phyloP scores from a whole-genome alignment of 441 rosid species.

The Mallotus repandus region DNA sequence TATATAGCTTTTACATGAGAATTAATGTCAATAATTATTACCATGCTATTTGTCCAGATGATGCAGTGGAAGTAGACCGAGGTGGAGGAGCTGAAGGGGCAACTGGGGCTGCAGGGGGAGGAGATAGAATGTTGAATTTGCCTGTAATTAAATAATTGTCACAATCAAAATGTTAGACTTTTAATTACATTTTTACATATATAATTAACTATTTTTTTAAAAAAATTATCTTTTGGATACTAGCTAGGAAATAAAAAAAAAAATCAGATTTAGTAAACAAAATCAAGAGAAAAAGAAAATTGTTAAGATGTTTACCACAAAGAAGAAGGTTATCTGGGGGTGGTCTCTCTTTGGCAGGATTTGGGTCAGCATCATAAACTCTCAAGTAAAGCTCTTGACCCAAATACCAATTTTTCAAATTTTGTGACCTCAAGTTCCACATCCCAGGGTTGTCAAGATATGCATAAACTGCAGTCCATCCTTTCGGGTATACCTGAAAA shows the following conservation, averaged over 20 bases:
- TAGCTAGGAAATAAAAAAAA: no score
- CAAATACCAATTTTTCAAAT: conserved; percentile 60
- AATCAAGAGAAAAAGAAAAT: neutral
- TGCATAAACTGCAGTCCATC: conserved; percentile 67
- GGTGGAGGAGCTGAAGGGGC: conserved; percentile 23
- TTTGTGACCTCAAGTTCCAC: conserved; percentile 82
- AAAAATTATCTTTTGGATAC: no score
- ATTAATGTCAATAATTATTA: conserved; percentile 1
- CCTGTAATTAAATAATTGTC: conserved; percentile 23
- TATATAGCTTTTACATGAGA: no score
- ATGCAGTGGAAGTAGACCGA: conserved; percentile 11
- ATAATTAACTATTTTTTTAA: no score
- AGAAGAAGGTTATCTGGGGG: conserved; percentile 55
- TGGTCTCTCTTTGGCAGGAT: conserved; percentile 58
- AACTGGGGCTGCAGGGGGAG: conserved; percentile 22
- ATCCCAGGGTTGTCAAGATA: conserved; percentile 74
- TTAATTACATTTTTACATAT: no score
- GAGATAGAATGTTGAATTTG: conserved; percentile 19
- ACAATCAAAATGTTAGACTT: neutral
- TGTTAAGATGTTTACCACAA: conserved; percentile 34
- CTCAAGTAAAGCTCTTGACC: conserved; percentile 77
- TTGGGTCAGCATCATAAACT: conserved; percentile 57
- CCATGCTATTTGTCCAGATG: conserved; percentile 24
- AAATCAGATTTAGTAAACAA: no score
- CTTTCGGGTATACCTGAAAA: conserved; percentile 47